Base-by-base conservation (phyloP, 768 basidiomycete genomes). In the Leccinellum luteum region DNA sequence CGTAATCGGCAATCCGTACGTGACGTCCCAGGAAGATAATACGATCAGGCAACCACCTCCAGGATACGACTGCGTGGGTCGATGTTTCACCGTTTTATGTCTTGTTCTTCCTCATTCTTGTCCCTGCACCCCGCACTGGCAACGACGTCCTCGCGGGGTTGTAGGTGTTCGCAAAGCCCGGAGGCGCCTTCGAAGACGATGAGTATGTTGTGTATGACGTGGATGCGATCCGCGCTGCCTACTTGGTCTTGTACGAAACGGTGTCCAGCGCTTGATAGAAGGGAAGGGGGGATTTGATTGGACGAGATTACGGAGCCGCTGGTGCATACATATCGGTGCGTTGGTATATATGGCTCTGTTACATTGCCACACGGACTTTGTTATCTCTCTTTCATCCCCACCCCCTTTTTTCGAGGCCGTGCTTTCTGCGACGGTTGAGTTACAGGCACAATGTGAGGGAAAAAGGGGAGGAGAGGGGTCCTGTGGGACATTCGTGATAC, bases 191-290 rank as follows among this genome's bases (percentile, higher is more conserved):
- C 31, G 1, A 2, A 15, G 62, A 66, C 4, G 69, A 66, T 45
- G 68, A 71, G 34, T 64, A 23, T 25, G 69, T 71, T 27, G 63
- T 69, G 8, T 71, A 71, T 27, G 35, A 71, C 14, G 55, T 54
- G 7, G 52, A 69, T 2, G 68, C 69, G 7, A 61, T 71, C 28
- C 66, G 64, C 1, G 21, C 64, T 1, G 68, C 69, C 15, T 70
- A 70, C 14, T 62, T 69, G 2, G 48, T 69, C 32, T 21, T 69
- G 25, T 70, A 70, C 48, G 58, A 61, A 17, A 54, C 10, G 30
- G 38, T 27, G 31, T 1, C 4, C 7, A 14, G 27, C 3, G 6
- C 44, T 21, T 64, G 50, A 59, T 7, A 5, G 8, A 34, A 30
- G 1, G 10, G 43, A 15, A 44, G 4, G 41, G n/a, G 17, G 7